Evolutionary conservation across 257 asterid genomes (phyloP).

Genomic region (Gentiana macrophylla): DNA sequence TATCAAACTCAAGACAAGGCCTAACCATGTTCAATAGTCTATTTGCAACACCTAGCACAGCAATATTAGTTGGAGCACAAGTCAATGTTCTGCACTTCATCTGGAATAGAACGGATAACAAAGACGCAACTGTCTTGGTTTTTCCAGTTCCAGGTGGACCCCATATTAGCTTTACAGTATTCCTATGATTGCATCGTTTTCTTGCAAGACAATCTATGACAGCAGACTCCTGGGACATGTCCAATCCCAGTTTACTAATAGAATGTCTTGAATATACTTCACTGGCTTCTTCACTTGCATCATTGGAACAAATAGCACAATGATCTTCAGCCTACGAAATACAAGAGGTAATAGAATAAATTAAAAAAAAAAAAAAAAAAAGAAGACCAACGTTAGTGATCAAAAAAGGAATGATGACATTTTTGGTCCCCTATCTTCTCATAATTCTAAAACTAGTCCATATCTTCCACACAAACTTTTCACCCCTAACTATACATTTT

Average conservation of each 20-base stretch:
- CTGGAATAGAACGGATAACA: conserved; percentile 10
- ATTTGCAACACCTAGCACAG: conserved; percentile 18
- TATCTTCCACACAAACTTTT: too few species aligned
- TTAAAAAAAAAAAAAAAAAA: too few species aligned
- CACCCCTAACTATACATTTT: too few species aligned
- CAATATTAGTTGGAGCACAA: conserved; percentile 60
- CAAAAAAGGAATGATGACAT: too few species aligned
- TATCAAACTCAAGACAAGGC: conserved; percentile 1
- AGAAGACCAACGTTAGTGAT: too few species aligned
- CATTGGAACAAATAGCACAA: conserved; percentile 19
- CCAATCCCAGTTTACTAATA: conserved; percentile 21
- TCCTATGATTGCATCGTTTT: background rate
- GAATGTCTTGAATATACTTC: conserved; percentile 5
- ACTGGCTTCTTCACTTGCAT: conserved; percentile 1
- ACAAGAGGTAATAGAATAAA: too few species aligned
- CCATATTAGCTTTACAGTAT: conserved; percentile 9
- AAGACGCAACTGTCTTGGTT: conserved; percentile 13
- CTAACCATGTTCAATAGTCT: conserved; percentile 1
- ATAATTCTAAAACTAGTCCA: too few species aligned
- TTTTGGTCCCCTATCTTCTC: too few species aligned
- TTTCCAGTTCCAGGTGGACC: conserved; percentile 19
- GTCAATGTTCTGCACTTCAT: conserved; percentile 31
- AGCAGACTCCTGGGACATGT: conserved; percentile 29
- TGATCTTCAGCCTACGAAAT: conserved; percentile 1
- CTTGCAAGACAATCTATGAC: conserved; percentile 2